phyloP scores from a whole-genome alignment of 441 rosid genomes.

The Eugenia klotzschiana region DNA sequence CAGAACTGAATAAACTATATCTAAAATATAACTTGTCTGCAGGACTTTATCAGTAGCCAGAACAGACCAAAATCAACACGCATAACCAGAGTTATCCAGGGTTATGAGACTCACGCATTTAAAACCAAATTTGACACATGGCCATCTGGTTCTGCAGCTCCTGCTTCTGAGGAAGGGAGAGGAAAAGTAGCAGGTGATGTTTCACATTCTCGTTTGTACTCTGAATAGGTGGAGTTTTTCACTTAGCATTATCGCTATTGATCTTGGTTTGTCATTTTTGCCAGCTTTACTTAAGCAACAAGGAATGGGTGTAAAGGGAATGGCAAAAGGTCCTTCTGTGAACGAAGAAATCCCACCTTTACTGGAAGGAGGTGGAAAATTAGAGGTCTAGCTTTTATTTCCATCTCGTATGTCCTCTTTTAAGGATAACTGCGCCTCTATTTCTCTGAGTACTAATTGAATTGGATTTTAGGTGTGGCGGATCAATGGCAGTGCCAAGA shows the following conservation, averaged over 20 bases:
- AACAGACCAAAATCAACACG: constrained; percentile 77
- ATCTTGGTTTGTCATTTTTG: constrained; percentile 8
- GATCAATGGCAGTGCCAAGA: constrained; percentile 75
- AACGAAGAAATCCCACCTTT: constrained; percentile 90
- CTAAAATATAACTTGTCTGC: constrained; percentile 22
- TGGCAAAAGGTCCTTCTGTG: constrained; percentile 57
- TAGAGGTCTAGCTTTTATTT: constrained; percentile 57
- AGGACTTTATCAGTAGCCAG: constrained; percentile 69
- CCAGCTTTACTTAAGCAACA: constrained; percentile 96
- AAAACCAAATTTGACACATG: constrained; percentile 90
- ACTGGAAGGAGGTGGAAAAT: constrained; percentile 96
- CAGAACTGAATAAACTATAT: constrained; percentile 2
- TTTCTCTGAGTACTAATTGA: neutral
- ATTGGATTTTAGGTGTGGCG: constrained; percentile 66
- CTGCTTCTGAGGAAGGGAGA: constrained; percentile 89
- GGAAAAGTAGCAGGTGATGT: constrained; percentile 89
- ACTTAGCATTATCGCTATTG: constrained; percentile 4
- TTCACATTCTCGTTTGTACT: neutral
- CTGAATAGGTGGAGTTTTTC: neutral
- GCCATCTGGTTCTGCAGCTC: constrained; percentile 81
- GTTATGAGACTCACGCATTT: constrained; percentile 83
- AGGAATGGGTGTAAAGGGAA: constrained; percentile 87
- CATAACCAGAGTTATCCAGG: constrained; percentile 79
- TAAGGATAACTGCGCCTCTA: neutral
- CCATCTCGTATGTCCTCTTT: neutral